Evolutionary conservation across 768 basidiomycete species (phyloP), one percentile per base, ranked within the genome.

Genomic region (Tricholoma furcatifolium): DNA sequence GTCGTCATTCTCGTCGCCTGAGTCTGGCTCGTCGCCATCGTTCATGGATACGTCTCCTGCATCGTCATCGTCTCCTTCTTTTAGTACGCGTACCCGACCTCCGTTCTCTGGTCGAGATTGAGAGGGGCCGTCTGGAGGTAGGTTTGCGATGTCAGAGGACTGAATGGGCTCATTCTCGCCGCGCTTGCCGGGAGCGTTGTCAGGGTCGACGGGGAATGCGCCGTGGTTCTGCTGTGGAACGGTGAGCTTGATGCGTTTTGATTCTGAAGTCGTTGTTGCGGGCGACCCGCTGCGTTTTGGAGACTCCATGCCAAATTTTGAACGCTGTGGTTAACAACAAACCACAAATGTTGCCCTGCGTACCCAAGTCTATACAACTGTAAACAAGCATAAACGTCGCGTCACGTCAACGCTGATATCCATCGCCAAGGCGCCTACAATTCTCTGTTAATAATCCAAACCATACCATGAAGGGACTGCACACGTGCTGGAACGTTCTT

Each of bases 161-260:
- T 83, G 79, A 53, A 94, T 77, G 43, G 93, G 93, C 62, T 93
- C 92, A 52, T 91, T 81, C 71, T 95, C 93, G 66, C 83, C 82
- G 59, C 91, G 88, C 72, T 94, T 95, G 59, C 93, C 93, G 0
- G 80, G 78, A 20, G 91, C 91, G 59, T 71, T 74, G 54, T 91
- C 85, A 20, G 86, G 85, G 71, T 94, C 91, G 12, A 92, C 87
- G 18, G 84, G 80, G 4, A 81, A 74, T 21, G 79, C 87, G n/a
- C 87, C 86, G 62, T 88, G 85, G 47, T 69, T 71, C n/a, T n/a
- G n/a, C n/a, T n/a, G n/a, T n/a, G n/a, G n/a, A 6, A 79, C 79
- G 0, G 81, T 81, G 45, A 84, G 71, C 43, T 77, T 81, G 62
- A 83, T 74, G 57, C 83, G 75, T 67, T 85, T 85, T 18, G 79